phyloP scores from a whole-genome alignment of 2,329 filamentous ascomycete species.

The Colletotrichum gigasporum region DNA sequence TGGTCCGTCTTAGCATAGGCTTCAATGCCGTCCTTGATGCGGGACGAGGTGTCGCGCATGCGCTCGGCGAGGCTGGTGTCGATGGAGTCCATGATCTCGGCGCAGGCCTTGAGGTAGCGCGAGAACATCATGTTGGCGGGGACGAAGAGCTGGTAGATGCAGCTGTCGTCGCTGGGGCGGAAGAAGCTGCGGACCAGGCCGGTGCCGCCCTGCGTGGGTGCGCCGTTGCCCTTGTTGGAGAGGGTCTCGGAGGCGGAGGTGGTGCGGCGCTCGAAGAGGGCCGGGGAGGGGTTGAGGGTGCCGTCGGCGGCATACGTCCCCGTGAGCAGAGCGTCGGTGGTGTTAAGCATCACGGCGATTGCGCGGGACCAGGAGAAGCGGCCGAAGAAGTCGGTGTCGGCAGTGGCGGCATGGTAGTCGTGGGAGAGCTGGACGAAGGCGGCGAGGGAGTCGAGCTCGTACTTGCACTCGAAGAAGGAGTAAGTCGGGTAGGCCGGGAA shows the following conservation, averaged over 20 bases:
- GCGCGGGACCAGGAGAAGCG: constrained; percentile 78
- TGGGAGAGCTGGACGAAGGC: constrained; percentile 85
- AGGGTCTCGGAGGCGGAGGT: constrained; percentile 83
- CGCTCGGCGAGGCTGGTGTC: constrained; percentile 60
- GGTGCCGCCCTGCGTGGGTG: constrained; percentile 81
- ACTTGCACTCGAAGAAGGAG: constrained; percentile 90
- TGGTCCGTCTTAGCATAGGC: constrained; percentile 73
- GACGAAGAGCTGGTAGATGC: constrained; percentile 86
- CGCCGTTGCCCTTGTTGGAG: constrained; percentile 78
- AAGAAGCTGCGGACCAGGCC: constrained; percentile 89
- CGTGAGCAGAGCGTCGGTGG: constrained; percentile 75
- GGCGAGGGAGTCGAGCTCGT: constrained; percentile 90
- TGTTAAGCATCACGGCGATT: constrained; percentile 73
- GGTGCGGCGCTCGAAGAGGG: constrained; percentile 81
- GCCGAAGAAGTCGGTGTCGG: constrained; percentile 77
- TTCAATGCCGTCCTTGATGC: constrained; percentile 72
- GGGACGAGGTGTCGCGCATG: constrained; percentile 66
- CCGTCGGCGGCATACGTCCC: constrained; percentile 76
- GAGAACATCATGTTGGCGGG: constrained; percentile 90
- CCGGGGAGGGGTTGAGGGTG: constrained; percentile 65
- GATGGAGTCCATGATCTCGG: constrained; percentile 55
- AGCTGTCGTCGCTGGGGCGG: constrained; percentile 88
- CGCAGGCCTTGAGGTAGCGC: constrained; percentile 63
- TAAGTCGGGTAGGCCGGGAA: constrained; percentile 67
- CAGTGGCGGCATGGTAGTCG: constrained; percentile 80